phyloP scores from a whole-genome alignment of 2,329 filamentous ascomycete genomes.

The Emydomyces testavorans region DNA sequence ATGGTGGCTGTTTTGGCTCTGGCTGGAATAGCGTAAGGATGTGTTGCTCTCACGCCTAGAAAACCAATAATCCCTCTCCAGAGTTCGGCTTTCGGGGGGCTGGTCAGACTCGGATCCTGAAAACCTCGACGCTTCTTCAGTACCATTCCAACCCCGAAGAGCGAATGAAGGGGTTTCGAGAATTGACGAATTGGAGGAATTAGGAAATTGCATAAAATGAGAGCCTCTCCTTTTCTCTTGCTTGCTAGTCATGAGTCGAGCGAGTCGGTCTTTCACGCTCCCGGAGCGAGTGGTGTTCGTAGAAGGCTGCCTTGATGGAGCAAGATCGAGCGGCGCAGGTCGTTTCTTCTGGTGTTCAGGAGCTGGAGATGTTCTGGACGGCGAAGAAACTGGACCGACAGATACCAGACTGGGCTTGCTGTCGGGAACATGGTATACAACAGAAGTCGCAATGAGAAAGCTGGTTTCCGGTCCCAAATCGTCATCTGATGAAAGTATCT shows the following conservation, averaged over 20 bases:
- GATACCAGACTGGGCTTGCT: slow-evolving; percentile 17
- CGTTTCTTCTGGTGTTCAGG: slow-evolving; percentile 13
- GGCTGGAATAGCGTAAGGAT: background rate
- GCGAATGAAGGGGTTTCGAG: slow-evolving; percentile 8
- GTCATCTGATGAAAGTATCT: slow-evolving; percentile 16
- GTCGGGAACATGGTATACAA: slow-evolving; percentile 15
- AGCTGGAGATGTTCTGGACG: slow-evolving; percentile 1
- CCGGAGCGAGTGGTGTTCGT: background rate
- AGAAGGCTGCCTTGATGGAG: background rate
- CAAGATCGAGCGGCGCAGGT: slow-evolving; percentile 5
- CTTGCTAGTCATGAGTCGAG: slow-evolving; percentile 10
- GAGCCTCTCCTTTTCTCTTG: slow-evolving; percentile 12
- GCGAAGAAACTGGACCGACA: slow-evolving; percentile 10
- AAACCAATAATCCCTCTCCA: slow-evolving; percentile 1
- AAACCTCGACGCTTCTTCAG: background rate
- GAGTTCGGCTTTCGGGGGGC: background rate
- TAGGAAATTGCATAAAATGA: slow-evolving; percentile 4
- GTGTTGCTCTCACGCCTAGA: background rate
- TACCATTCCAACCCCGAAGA: slow-evolving; percentile 6
- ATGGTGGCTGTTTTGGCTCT: slow-evolving; percentile 1
- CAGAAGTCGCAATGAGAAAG: slow-evolving; percentile 16
- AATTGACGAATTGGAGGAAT: slow-evolving; percentile 4
- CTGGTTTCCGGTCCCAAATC: slow-evolving; percentile 12
- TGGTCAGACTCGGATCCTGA: slow-evolving; percentile 4
- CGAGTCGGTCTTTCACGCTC: slow-evolving; percentile 12